Percentiles rank a stretch among this genome's conserved stretches.
Evolutionary conservation across 1,284 basidiomycete genomes (phyloP).

Genomic region (Cutaneotrichosporon cutaneum): DNA sequence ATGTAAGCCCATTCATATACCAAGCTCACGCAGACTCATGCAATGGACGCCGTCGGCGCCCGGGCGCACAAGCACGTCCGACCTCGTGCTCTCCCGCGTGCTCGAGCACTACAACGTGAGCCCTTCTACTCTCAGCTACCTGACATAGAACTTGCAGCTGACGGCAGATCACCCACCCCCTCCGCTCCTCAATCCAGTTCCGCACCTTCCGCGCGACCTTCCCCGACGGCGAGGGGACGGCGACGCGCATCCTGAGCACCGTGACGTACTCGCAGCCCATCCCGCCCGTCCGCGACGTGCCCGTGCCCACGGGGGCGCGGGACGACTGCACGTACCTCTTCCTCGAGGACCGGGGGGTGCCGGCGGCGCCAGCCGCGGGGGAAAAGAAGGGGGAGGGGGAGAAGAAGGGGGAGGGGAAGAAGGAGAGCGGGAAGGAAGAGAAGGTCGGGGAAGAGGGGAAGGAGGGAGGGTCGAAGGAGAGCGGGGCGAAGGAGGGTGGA

Average conservation of each 20-base stretch:
- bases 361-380: not conserved
- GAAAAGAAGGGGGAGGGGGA: not conserved
- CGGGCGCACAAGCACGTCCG: slow-evolving; percentile 31
- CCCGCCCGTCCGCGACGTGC: slow-evolving; percentile 21
- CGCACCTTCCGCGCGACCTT: slow-evolving; percentile 41
- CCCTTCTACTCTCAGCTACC: not conserved
- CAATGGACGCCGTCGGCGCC: slow-evolving; percentile 43
- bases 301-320: slow-evolving; percentile 20
- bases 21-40: slow-evolving; percentile 35
- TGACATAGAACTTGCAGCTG: not conserved
- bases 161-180: slow-evolving; percentile 36
- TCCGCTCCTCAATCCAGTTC: slow-evolving; percentile 37
- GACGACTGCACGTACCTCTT: slow-evolving; percentile 44
- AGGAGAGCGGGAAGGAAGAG: slow-evolving; percentile 4
- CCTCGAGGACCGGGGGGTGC: slow-evolving; percentile 36
- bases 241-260: slow-evolving; percentile 35
- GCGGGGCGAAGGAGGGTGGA: not conserved
- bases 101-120: slow-evolving; percentile 46
- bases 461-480: not conserved
- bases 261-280: slow-evolving; percentile 32
- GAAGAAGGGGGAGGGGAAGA: slow-evolving; percentile 1
- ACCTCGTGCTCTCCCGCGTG: slow-evolving; percentile 40
- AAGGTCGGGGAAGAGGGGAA: not conserved
- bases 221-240: slow-evolving; percentile 15
- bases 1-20: slow-evolving; percentile 25